Base-by-base conservation (phyloP, 306 rosid genomes). In the Pyrus betulifolia region DNA sequence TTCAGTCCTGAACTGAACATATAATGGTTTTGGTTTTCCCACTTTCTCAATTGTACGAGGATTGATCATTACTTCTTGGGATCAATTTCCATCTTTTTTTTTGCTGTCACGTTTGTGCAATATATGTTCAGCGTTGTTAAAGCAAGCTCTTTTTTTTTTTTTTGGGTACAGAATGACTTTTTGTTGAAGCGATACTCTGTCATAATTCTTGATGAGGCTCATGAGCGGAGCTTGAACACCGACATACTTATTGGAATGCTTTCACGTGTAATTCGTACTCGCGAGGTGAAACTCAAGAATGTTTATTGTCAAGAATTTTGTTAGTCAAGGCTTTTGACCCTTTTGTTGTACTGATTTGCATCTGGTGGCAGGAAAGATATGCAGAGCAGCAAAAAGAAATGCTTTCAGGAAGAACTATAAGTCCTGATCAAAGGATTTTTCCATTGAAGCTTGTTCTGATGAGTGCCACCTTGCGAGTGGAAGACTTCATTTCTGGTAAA, bases 151-250 rank as follows among this genome's bases (percentile, higher is more conserved):
- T 74, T 80, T 10, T 11, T 82, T 74, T 12, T 12, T 83, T 35
- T 35, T 35, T 35, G 6, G 2, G 30, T 73, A 84, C 91, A 94
- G 97, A 86, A 84, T 86, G 97, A 94, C 85, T 67, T 94, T 84
- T 79, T 89, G 79, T 76, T 94, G 82, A 92, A 85, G 85, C 91
- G 83, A 27, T 94, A 92, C 81, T 92, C 97, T 51, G 91, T 94
- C 72, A 70, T 94, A 75, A 79, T 94, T 86, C 91, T 92, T 38
- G 98, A 94, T 40, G 98, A 94, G 85, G 98, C 95, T 82, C 98
- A 94, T 72, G 98, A 94, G 84, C 89, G 98, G 86, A 95, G 97
- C 91, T 88, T 95, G 92, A 89, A 91, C 87, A 95, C 98, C 4
- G 96, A 92, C 86, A 89, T 95, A 78, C 90, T 95, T 77, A 90